Base-by-base conservation (phyloP, 139 green algal genomes). In the Microglena sp. region DNA sequence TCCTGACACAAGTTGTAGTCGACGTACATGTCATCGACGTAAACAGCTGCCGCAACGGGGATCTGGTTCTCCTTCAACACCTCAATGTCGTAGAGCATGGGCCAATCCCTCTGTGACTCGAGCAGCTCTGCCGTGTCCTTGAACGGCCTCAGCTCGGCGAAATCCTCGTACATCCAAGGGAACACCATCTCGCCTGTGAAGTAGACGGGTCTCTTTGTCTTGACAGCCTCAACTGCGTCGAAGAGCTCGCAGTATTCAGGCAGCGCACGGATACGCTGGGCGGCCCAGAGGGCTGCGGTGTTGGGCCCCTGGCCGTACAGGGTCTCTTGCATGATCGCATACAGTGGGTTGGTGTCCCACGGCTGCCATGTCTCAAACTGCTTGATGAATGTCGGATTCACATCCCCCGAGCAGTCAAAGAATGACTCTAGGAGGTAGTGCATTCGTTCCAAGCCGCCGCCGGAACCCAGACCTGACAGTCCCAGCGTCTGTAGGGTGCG, bases 301-400 rank as follows among this genome's bases (percentile, higher is more conserved):
- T 45, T 70, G n/a, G n/a, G n/a, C 4, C 77, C 80, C 55, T 96
- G 82, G 75, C 86, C 95, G 81, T 98, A 98, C 73, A 96, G 96
- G 15, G 84, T n/a, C 74, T 98, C 93, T 61, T 98, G 93, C 66
- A 98, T 77, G 6, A 97, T 61, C 2, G 85, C 87, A 63, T 97
- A 98, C 45, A 98, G 66, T 0, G 89, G 89, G 77, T 97, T 97
- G 64, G 83, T 90, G 67, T 93, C 89, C 82, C 89, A 97, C 4
- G 70, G 18, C 62, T 90, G 78, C 73, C 73, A 85, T 1, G 69
- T 46, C 46, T 94, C 82, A 74, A 84, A 94, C 0, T 59, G 77
- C 74, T 89, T 91, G 31, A 86, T 71, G 66, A 97, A 96, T 26
- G 57, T 66, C 2, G 78, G 76, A 50, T 68, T 92, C n/a, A 97